These are phyloP conservation scores for Catenaria anguillulae DNA, from an alignment of 371 early-diverging fungal species.

Conservation along the genomic window DNA sequence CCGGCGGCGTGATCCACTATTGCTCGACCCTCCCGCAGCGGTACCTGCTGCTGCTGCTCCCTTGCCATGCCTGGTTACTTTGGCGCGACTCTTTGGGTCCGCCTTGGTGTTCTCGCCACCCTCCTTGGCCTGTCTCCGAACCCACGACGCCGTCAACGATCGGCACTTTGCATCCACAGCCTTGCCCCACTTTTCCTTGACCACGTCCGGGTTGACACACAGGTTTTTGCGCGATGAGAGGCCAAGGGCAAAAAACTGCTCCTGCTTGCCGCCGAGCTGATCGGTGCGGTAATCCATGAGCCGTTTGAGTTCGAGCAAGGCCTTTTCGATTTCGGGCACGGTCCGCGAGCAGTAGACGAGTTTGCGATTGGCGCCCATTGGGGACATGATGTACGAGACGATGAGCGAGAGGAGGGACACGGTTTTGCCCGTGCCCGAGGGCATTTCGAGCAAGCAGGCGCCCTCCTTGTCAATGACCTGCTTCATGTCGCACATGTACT, in stretches of 20 bases:
- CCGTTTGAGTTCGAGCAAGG: conserved; percentile 87
- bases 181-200: conserved; percentile 68
- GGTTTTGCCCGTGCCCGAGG: conserved; percentile 99
- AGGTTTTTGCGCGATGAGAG: conserved; percentile 89
- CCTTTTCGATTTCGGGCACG: conserved; percentile 98
- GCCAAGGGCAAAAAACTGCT: conserved; percentile 87
- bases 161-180: conserved; percentile 83
- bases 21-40: too few relatives aligned
- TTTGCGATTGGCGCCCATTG: conserved; percentile 45
- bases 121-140: conserved; percentile 64
- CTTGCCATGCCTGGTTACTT: neutral
- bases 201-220: conserved; percentile 82
- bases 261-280: conserved; percentile 25
- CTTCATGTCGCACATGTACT: conserved; percentile 96
- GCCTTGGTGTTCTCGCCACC: neutral
- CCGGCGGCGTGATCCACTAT: too few relatives aligned
- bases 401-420: conserved; percentile 90
- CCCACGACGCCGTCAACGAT: conserved; percentile 86
- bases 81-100: neutral
- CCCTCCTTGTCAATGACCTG: conserved; percentile 80
- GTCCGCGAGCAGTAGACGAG: conserved; percentile 98
- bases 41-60: too few relatives aligned
- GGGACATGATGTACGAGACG: conserved; percentile 80
- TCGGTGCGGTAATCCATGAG: conserved; percentile 66
- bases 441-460: conserved; percentile 97